Evolutionary conservation across 2,329 filamentous ascomycete species (phyloP).

Genomic region (Fusarium sambucinum): DNA sequence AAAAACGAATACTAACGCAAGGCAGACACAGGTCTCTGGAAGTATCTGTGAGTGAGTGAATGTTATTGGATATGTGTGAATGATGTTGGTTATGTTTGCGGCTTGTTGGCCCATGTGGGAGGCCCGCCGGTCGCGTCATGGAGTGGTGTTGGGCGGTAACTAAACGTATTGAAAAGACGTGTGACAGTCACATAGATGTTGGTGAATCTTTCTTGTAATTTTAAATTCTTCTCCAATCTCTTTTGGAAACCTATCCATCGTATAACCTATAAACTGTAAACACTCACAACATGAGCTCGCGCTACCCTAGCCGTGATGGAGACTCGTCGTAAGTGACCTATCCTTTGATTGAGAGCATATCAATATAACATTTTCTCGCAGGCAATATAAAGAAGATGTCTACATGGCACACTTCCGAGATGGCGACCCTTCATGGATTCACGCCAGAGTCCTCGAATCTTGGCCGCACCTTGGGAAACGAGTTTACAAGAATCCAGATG

Average conservation of each 20-base stretch:
- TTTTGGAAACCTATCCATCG: neutral
- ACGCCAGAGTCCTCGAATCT: neutral
- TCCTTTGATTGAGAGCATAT: too few relatives aligned
- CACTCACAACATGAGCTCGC: neutral
- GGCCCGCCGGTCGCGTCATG: neutral
- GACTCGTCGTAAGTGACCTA: neutral
- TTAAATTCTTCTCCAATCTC: neutral
- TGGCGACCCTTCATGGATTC: neutral
- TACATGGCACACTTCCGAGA: neutral
- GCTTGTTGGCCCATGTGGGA: neutral
- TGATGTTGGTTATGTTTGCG: neutral
- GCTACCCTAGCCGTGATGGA: neutral
- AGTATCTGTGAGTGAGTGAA: neutral
- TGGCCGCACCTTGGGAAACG: neutral
- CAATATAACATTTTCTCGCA: rapidly evolving
- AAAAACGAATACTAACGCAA: neutral
- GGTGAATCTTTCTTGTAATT: neutral
- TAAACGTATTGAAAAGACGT: neutral
- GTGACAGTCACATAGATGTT: neutral
- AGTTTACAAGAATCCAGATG: neutral
- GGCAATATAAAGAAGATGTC: neutral
- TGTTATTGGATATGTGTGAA: too few relatives aligned
- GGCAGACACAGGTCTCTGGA: neutral
- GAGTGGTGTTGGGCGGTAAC: neutral
- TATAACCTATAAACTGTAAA: neutral